Conservation (phyloP, 2,329 filamentous ascomycete genomes). For the Monilinia aucupariae region DNA sequence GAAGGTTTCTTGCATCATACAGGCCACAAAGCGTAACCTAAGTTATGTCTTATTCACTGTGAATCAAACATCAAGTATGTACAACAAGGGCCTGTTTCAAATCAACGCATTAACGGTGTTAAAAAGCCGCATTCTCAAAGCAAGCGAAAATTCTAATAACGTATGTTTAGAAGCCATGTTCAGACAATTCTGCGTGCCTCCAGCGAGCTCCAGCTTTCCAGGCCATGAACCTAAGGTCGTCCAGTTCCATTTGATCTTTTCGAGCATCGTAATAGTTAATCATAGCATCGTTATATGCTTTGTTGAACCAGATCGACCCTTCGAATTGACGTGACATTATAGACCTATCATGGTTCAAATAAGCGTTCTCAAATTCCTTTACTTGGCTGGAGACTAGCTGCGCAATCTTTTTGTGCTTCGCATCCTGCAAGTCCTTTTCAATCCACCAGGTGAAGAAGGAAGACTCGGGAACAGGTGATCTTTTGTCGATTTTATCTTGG, state of each 20-base stretch:
- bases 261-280: background rate
- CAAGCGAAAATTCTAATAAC: background rate
- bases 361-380: background rate
- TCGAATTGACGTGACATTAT: background rate
- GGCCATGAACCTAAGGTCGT: background rate
- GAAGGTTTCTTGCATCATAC: background rate
- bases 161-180: background rate
- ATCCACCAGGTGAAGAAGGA: background rate
- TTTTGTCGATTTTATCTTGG: background rate
- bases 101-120: background rate
- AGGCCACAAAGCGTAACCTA: background rate
- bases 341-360: too few relatives aligned
- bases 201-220: conserved; percentile 7
- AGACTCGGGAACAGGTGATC: background rate
- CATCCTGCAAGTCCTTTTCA: background rate
- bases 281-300: background rate
- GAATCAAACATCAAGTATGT: background rate
- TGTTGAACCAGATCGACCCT: background rate
- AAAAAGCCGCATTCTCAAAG: background rate
- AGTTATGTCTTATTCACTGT: background rate
- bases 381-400: background rate
- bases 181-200: background rate
- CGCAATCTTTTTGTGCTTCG: background rate
- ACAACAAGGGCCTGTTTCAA: background rate
- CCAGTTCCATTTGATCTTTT: background rate